Percentiles rank a stretch among this genome's conserved stretches.
Conservation (phyloP, 768 basidiomycete genomes). For the Russula griseocarnosa region DNA sequence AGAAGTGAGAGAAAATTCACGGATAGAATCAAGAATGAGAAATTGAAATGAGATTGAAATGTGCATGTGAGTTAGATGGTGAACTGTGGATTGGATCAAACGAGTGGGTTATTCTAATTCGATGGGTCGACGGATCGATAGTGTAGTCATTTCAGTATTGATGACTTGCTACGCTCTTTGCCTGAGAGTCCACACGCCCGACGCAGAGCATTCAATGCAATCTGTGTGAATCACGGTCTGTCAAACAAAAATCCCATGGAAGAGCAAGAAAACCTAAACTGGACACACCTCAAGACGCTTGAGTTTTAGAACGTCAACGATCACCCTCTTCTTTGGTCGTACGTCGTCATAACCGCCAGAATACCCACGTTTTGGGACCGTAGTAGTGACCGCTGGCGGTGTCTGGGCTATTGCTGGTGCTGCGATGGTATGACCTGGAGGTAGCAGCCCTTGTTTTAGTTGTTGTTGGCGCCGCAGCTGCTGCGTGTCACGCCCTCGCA, state of each 20-base stretch:
- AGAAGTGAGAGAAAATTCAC: background rate
- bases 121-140: background rate
- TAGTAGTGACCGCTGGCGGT: background rate
- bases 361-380: background rate
- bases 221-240: background rate
- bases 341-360: background rate
- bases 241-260: background rate
- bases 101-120: background rate
- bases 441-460: background rate
- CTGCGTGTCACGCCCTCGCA: background rate
- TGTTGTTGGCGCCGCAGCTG: background rate
- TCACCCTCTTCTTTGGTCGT: background rate
- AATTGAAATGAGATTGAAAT: background rate
- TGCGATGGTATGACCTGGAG: background rate
- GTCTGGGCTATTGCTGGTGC: background rate
- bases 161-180: background rate
- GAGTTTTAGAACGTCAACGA: background rate
- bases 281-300: constrained; percentile 10
- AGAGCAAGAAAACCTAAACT: background rate
- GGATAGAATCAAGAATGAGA: background rate
- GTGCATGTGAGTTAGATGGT: background rate
- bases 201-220: constrained; percentile 8
- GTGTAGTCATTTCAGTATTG: background rate
- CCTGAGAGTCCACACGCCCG: constrained; percentile 4
- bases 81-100: background rate